A percentile compares a stretch with the other conserved stretches of the same genome.
phyloP scores from a whole-genome alignment of 345 rosid genomes.

The Pelargonium nanum region DNA sequence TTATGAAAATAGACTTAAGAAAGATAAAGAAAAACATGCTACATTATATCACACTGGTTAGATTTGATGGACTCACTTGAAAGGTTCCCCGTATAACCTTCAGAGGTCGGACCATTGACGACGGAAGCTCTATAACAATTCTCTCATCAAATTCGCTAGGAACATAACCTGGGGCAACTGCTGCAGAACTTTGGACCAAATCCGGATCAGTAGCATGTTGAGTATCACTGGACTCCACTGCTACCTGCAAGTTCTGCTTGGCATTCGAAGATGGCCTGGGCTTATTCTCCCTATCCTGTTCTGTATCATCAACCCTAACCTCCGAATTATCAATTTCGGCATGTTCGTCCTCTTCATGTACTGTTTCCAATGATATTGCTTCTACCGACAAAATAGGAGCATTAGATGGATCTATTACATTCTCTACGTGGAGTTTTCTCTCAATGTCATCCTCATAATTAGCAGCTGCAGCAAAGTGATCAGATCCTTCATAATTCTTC shows the following conservation, averaged over 20 bases:
- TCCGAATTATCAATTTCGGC: conserved; percentile 49
- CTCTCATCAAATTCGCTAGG: conserved; percentile 88
- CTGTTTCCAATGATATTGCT: conserved; percentile 64
- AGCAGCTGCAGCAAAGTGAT: conserved; percentile 95
- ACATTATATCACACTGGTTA: not conserved
- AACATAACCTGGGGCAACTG: conserved; percentile 70
- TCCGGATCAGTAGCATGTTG: conserved; percentile 42
- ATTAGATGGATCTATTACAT: conserved; percentile 41
- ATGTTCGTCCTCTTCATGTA: conserved; percentile 77
- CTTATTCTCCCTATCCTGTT: conserved; percentile 32
- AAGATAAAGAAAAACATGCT: not conserved
- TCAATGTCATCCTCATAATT: conserved; percentile 58
- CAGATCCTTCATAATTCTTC: conserved; percentile 69
- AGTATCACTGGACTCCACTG: conserved; percentile 39
- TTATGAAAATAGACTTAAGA: too few species aligned
- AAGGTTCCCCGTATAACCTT: conserved; percentile 81
- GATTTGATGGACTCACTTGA: conserved; percentile 47
- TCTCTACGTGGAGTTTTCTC: conserved; percentile 29
- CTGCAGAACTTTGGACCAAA: conserved; percentile 41
- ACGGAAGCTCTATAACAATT: conserved; percentile 78
- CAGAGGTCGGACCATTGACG: conserved; percentile 92
- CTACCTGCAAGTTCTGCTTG: conserved; percentile 37
- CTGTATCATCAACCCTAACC: conserved; percentile 31
- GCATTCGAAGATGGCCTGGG: conserved; percentile 33
- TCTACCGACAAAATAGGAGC: conserved; percentile 76